Base-by-base conservation (phyloP, 768 basidiomycete genomes). In the Rhizopogon vesiculosus region DNA sequence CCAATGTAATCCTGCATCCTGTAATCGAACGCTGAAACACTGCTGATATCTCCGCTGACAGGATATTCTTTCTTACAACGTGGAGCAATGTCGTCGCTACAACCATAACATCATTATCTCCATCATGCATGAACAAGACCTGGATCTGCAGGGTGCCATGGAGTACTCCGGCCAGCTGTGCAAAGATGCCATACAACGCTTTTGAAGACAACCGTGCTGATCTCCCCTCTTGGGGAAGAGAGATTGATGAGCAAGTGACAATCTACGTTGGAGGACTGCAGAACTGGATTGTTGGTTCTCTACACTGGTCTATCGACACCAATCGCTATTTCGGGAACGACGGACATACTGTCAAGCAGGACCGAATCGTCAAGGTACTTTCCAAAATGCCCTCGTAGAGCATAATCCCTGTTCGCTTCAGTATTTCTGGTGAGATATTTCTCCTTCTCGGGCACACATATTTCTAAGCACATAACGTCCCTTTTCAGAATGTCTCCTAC, bases 61-160 rank as follows among this genome's bases (percentile, higher is more conserved):
- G 87, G 87, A 89, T 59, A 84, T 89, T 38, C 84, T 86, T 64
- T 89, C 86, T 1, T 90, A 86, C 68, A 87, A 89, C 57, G 80
- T 82, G 43, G 88, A 89, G 63, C 87, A 89, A 67, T 79, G 86
- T 2, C 79, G 82, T 25, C 25, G 25, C 25, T 25, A 25, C 25
- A 25, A 3, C 13, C 83, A 87, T 66, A 89, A 90, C 66, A 85
- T 89, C 78, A 77, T 90, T 53, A 72, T 25, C 25, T 25, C 2
- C 76, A n/a, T 88, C 59, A 88, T 86, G 84, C 71, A 76, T 42
- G 74, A 83, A 56, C 79, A 82, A 51, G 79, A 76, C 5, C 73
- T 84, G 48, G 73, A 73, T 39, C 70, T 89, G 7, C 86, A 88
- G 57, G 71, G 75, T 33, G 87, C 87, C 3, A 67, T 89, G 29